Evolutionary conservation across 345 rosid species (phyloP).

Genomic region (Linum lewisii): DNA sequence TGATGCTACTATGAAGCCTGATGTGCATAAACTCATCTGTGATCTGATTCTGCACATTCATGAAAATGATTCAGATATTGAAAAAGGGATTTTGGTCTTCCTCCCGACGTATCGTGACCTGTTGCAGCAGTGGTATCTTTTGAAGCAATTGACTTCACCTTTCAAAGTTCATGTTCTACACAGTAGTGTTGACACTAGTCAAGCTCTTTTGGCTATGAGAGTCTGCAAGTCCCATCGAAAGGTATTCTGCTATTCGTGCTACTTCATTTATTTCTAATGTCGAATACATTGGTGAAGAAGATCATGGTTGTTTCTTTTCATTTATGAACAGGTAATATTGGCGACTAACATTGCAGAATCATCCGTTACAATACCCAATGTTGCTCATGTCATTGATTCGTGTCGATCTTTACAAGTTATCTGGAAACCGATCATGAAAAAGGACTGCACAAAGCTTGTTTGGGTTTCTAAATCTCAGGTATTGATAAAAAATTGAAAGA

Average conservation of each 20-base stretch:
- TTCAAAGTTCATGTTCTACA: constrained; percentile 84
- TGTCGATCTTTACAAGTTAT: constrained; percentile 88
- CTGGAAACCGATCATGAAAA: constrained; percentile 60
- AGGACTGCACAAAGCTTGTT: constrained; percentile 60
- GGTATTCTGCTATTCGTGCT: constrained; percentile 26
- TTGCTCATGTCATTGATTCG: constrained; percentile 83
- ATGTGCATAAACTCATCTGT: constrained; percentile 66
- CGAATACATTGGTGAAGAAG: not conserved
- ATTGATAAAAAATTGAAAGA: constrained; percentile 10
- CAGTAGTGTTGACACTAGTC: constrained; percentile 73
- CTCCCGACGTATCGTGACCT: constrained; percentile 84
- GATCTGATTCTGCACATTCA: constrained; percentile 64
- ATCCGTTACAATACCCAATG: constrained; percentile 91
- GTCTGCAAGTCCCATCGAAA: constrained; percentile 77
- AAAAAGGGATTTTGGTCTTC: constrained; percentile 83
- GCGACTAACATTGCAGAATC: constrained; percentile 98
- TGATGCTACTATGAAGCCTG: constrained; percentile 55
- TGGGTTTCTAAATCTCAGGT: constrained; percentile 98
- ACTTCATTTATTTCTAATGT: too few species aligned
- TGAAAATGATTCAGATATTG: constrained; percentile 64
- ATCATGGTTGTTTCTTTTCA: constrained; percentile 8
- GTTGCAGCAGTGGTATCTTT: constrained; percentile 68
- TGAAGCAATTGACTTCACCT: constrained; percentile 42
- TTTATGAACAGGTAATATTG: constrained; percentile 56
- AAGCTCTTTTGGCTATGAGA: constrained; percentile 84